Base-by-base conservation (phyloP, 2,329 filamentous ascomycete genomes). In the Fusarium sp. region DNA sequence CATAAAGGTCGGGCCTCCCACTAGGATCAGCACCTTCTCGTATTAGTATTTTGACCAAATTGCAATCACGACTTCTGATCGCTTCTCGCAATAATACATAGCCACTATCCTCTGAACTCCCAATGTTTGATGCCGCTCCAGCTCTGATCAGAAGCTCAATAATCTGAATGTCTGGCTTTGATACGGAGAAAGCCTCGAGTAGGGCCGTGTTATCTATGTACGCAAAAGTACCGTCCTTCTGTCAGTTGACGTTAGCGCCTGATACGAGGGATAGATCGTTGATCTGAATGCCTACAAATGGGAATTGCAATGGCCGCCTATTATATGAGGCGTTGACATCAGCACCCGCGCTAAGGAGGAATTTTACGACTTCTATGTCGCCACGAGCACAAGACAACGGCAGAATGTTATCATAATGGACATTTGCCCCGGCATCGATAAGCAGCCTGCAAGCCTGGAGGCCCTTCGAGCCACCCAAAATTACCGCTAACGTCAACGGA, bases 161-260 rank as follows among this genome's bases (percentile, higher is more conserved):
- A 8, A 26, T 26, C 13, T 57, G 12, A 4, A 35, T 10, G 0
- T 18, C 11, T 35, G 39, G 54, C 6, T 26, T 0, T 2, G 3
- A 0, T 0, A 2, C 6, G 1, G 11, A 14, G 28, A n/a, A 44
- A 24, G 54, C 28, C 13, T 4, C 12, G 1, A 24, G 5, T 0
- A 56, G 22, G 36, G 53, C 26, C 3, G 22, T 32, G 6, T 0
- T 18, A 0, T 5, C 15, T 24, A 5, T 0, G 41, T 44, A 12
- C 6, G 11, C 6, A 4, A n/a, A 42, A 8, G 8, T 0, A 42
- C 12, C 11, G 3, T 10, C 13, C 2, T 15, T 4, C n/a, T 54
- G 8, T 15, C 8, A 20, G 13, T 18, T n/a, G 14, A 18, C 4
- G 11, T 41, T 20, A 15, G 53, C 36, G 7, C 14, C 7, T 13